Percentiles rank a stretch among this genome's conserved stretches.
Conservation (phyloP, 495 filamentous ascomycete genomes). For the Echria macrotheca region DNA sequence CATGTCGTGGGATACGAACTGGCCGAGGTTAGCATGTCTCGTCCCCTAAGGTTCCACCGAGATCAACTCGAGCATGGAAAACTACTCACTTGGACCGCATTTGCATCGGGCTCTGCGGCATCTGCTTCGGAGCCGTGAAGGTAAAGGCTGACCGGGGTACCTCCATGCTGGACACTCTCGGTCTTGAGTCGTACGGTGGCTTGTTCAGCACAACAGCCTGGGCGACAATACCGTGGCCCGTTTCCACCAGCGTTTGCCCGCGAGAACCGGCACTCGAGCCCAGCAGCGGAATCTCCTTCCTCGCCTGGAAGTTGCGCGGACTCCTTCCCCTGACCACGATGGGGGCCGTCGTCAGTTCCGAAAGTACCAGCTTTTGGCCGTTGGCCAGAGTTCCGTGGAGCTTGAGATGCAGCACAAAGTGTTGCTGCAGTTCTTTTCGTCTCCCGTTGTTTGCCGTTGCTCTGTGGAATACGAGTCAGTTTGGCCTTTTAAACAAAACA, state of each 20-base stretch:
- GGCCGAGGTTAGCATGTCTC: constrained; percentile 16
- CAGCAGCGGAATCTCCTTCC: constrained; percentile 69
- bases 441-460: constrained; percentile 66
- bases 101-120: constrained; percentile 47
- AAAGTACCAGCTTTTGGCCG: constrained; percentile 60
- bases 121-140: constrained; percentile 46
- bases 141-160: constrained; percentile 47
- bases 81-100: constrained; percentile 48
- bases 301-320: constrained; percentile 71
- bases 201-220: constrained; percentile 44
- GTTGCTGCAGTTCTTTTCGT: constrained; percentile 74
- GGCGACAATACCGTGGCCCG: constrained; percentile 41
- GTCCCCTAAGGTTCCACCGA: too few relatives aligned
- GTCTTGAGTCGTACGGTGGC: constrained; percentile 41
- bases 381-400: constrained; percentile 67
- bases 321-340: constrained; percentile 75
- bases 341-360: constrained; percentile 66
- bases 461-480: too few relatives aligned
- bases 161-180: constrained; percentile 42
- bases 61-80: background rate
- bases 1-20: constrained; percentile 32
- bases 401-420: constrained; percentile 71
- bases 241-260: constrained; percentile 46
- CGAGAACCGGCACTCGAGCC: constrained; percentile 67
- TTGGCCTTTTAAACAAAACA: too few relatives aligned